Conservation (phyloP, 108 stramenopile genomes). For the Discostella pseudostelligera region DNA sequence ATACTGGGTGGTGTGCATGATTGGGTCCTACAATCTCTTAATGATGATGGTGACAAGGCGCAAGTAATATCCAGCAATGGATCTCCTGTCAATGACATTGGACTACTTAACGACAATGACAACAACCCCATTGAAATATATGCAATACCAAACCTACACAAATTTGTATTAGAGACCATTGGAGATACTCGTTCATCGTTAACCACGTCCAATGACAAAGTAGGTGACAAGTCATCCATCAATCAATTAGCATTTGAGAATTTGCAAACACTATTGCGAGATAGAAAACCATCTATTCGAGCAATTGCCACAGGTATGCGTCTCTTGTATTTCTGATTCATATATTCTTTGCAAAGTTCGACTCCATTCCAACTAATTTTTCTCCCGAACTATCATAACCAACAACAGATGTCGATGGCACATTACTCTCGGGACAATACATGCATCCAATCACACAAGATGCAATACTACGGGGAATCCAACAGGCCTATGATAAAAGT, state of each 20-base stretch:
- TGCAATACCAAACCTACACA: slow-evolving; percentile 51
- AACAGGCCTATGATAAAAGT: slow-evolving; percentile 23
- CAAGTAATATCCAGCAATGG: not conserved
- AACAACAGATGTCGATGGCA: slow-evolving; percentile 83
- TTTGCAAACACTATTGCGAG: slow-evolving; percentile 23
- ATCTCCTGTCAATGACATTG: not conserved
- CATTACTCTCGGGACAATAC: slow-evolving; percentile 61
- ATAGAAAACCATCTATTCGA: slow-evolving; percentile 33
- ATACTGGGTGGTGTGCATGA: slow-evolving; percentile 1
- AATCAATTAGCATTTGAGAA: slow-evolving; percentile 16
- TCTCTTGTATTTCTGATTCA: not conserved
- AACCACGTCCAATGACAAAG: not conserved
- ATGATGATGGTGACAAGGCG: not conserved
- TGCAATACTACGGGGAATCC: slow-evolving; percentile 57
- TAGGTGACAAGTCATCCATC: slow-evolving; percentile 11
- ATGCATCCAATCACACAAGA: slow-evolving; percentile 66
- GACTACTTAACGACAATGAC: not conserved
- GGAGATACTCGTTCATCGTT: slow-evolving; percentile 26
- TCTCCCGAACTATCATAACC: not conserved
- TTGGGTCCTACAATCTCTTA: slow-evolving; percentile 9
- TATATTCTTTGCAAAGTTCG: not conserved
- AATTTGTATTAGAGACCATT: slow-evolving; percentile 60
- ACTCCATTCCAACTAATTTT: not conserved
- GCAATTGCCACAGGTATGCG: slow-evolving; percentile 59
- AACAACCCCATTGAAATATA: slow-evolving; percentile 7